A percentile compares a stretch with the other conserved stretches of the same genome.
Evolutionary conservation across 345 rosid genomes (phyloP).

Genomic region (Arabis hirsuta): DNA sequence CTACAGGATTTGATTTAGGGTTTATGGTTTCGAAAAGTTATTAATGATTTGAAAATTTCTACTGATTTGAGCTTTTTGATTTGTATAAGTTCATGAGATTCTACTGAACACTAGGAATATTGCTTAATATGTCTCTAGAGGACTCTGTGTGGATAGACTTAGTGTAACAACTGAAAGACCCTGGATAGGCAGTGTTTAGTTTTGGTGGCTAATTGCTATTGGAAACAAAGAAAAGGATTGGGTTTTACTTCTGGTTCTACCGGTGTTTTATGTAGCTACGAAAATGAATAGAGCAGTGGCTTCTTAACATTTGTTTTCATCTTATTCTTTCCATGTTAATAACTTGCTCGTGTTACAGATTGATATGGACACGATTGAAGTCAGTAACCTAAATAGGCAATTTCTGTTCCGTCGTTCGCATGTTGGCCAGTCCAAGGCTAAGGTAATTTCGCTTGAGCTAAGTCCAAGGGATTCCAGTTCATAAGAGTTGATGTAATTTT

Average conservation of each 20-base stretch:
- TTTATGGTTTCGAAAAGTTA: neutral
- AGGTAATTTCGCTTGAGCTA: constrained; percentile 49
- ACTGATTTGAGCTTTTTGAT: constrained; percentile 13
- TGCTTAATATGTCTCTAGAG: neutral
- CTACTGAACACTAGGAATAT: constrained; percentile 7
- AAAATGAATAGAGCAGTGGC: constrained; percentile 4
- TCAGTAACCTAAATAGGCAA: constrained; percentile 96
- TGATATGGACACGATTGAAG: constrained; percentile 99
- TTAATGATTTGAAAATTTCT: neutral
- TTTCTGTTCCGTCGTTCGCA: constrained; percentile 89
- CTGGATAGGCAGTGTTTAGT: neutral
- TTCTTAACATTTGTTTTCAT: neutral
- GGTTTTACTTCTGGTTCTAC: constrained; percentile 11
- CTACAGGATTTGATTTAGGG: neutral
- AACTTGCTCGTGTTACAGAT: constrained; percentile 57
- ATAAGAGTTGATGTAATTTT: constrained; percentile 3
- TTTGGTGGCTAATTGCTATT: neutral
- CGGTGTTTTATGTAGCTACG: neutral
- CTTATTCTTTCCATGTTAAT: constrained; percentile 1
- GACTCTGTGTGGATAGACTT: neutral
- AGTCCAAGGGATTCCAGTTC: constrained; percentile 4
- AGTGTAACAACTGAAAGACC: neutral
- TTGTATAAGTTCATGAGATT: constrained; percentile 8
- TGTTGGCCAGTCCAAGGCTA: constrained; percentile 98
- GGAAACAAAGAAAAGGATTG: constrained; percentile 1